Base-by-base conservation (phyloP, 169 alveolate species). In the Plasmodium relictum region DNA sequence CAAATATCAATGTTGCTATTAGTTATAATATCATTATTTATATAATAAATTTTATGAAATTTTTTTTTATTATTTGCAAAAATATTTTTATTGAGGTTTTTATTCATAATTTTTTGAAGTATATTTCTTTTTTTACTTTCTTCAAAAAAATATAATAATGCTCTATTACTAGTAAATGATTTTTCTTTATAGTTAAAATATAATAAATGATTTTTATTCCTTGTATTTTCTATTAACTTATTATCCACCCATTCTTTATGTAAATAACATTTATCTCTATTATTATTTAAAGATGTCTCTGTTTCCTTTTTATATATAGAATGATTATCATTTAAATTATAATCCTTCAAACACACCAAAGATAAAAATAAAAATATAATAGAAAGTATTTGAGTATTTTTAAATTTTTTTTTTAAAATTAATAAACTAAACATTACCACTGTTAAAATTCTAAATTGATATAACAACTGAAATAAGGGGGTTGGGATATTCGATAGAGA, bases 381-480 rank as follows among this genome's bases (percentile, higher is more conserved):
- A n/a, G 90, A 80, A 18, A 80, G 16, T 0, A 68, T 24, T 48
- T 80, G 80, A 20, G 80, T 41, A 0, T 9, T 68, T 50, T 20
- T 68, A 24, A 80, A 20, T 68, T 61, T 65, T 31, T 58, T 66
- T 59, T 80, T 80, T 45, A 80, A 56, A 39, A 80, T 39, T 14
- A 80, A 16, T 66, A 54, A 80, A 16, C 80, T 68, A 68, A 80
- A 80, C n/a, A 80, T 31, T 0, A 54, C 61, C 18, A 80, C 80
- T 12, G 69, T 50, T 10, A 80, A 71, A 16, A 80, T 68, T 71
- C 83, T 31, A 42, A 80, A 68, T 61, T 80, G 90, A 31, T 80
- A 69, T 3, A 80, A 71, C 4, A 80, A 31, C 54, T 80, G 90
- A 72, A 80, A 80, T 59, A 80, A n/a, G 16, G 90, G 90, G 18